A percentile compares a stretch with the other conserved stretches of the same genome.
phyloP scores from a whole-genome alignment of 768 basidiomycete genomes.

The Auricularia heimuer region DNA sequence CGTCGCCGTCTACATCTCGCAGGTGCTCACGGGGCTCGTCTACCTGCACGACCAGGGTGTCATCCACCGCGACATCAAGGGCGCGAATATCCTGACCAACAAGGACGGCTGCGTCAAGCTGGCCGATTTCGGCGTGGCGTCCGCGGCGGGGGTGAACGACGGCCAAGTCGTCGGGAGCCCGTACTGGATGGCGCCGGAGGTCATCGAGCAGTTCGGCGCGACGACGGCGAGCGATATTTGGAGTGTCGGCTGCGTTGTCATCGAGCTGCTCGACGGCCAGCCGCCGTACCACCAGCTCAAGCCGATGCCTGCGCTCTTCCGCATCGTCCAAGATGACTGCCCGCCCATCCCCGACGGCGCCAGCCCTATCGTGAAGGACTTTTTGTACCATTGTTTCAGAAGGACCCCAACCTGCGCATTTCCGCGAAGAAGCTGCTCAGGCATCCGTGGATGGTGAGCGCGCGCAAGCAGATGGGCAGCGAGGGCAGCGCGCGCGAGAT shows the following conservation, averaged over 20 bases:
- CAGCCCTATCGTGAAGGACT: slow-evolving; percentile 91
- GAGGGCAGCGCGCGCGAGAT: slow-evolving; percentile 18
- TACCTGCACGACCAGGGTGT: slow-evolving; percentile 99
- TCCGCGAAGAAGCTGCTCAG: slow-evolving; percentile 84
- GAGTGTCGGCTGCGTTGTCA: slow-evolving; percentile 96
- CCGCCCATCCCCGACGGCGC: slow-evolving; percentile 95
- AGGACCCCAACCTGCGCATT: slow-evolving; percentile 89
- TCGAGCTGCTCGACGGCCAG: slow-evolving; percentile 83
- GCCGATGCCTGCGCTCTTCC: slow-evolving; percentile 97
- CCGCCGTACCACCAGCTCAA: slow-evolving; percentile 94
- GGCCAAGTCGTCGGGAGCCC: slow-evolving; percentile 95
- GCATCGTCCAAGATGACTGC: slow-evolving; percentile 96
- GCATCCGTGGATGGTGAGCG: slow-evolving; percentile 94
- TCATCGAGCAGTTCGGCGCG: slow-evolving; percentile 96
- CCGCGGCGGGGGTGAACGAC: slow-evolving; percentile 65
- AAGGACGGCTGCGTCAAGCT: slow-evolving; percentile 98
- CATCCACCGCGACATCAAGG: slow-evolving; percentile 98
- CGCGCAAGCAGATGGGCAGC: slow-evolving; percentile 59
- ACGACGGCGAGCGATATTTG: slow-evolving; percentile 97
- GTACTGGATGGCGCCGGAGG: slow-evolving; percentile 99
- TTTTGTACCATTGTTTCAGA: slow-evolving; percentile 95
- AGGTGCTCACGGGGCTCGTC: slow-evolving; percentile 89
- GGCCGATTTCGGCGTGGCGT: slow-evolving; percentile 98
- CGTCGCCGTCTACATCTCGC: slow-evolving; percentile 93
- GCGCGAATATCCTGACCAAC: slow-evolving; percentile 96